Evolutionary conservation across 75 land plant genomes (phyloP), one percentile per base, ranked within the genome.

Genomic region (Pseudotsuga menziesii): DNA sequence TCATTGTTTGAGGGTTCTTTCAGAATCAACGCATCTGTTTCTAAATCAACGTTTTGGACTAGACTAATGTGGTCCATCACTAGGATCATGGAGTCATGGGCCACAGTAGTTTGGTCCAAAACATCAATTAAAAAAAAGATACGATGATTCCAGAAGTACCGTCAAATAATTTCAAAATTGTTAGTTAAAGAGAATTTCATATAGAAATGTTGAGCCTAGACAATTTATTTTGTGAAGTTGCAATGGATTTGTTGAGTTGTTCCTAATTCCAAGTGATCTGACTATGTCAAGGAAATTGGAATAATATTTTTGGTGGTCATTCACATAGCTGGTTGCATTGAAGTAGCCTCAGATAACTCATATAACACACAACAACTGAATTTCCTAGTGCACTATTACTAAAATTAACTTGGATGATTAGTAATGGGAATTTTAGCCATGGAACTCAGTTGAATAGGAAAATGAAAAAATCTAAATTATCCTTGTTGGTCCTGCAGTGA

Each of bases 401-500:
- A 63, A 63, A 60, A 29, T 63, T 63, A 17, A 17, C 4, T 27
- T 32, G 66, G 14, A 9, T 0, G 6, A 26, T 27, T 35, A 32
- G 27, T 63, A 16, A 19, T 63, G 35, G 67, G 17, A 63, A 32
- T 16, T 32, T 5, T 1, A 25, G 32, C 67, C 19, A 63, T 29
- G 67, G 32, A 63, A 17, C n/a, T 67, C 11, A n/a, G 12, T 67
- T 67, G 36, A 67, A 32, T 35, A 13, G 39, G 52, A 22, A n/a
- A 67, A 20, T 69, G 72, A 23, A 22, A 20, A 69, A 32, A n/a
- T 41, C 32, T 48, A 69, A 69, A 39, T 41, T 41, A 11, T 69
- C n/a, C 54, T 41, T 69, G 48, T 19, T n/a, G 22, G 4, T 69
- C 72, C n/a, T 41, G 75, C 83, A 91, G 93, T 79, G 93, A 91